Evolutionary conservation across 2,329 filamentous ascomycete genomes (phyloP), one percentile per base, ranked within the genome.

Genomic region (Karstenula rhodostoma): DNA sequence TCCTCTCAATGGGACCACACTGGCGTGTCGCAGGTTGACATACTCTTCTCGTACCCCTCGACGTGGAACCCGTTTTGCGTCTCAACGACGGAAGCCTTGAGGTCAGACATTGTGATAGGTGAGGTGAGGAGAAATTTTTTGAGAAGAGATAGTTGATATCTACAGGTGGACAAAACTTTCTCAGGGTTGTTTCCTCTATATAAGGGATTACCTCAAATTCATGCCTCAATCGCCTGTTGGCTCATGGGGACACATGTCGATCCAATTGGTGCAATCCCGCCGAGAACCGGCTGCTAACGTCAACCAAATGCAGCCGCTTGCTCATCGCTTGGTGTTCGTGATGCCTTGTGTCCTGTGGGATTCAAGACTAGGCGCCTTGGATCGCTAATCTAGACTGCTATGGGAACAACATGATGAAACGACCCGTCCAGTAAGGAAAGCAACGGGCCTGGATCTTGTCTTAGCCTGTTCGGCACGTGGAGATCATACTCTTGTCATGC

Each of bases 1-100:
- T 12, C 10, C 46, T 2, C 17, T 32, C 19, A 29, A 42, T 29
- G 33, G 35, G 32, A 15, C 13, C 22, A 7, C 23, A 27, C 40
- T 19, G 33, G 35, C 7, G 9, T 32, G 17, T 23, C 23, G 25
- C 17, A 44, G 51, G 51, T 32, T 23, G 8, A 54, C 51, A n/a
- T 54, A 54, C 51, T 91, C 82, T 90, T 91, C 81, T 92, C 89
- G 68, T 90, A 90, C 25, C 89, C 89, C 67, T 88, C 86, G 62
- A 91, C 89, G 66, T 89, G 86, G 78, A 91, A 91, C 40, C 89
- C 89, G 61, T 83, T 81, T 67, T 83, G 78, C 63, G 87, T 91
- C 78, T 89, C 85, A 62, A 82, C 78, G 65, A 91, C 88, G 56
- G 84, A 84, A 59, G 89, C 89, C 71, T 86, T 89, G 19, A 76